Conservation (phyloP, 306 rosid species). For the Erythrophleum fordii region DNA sequence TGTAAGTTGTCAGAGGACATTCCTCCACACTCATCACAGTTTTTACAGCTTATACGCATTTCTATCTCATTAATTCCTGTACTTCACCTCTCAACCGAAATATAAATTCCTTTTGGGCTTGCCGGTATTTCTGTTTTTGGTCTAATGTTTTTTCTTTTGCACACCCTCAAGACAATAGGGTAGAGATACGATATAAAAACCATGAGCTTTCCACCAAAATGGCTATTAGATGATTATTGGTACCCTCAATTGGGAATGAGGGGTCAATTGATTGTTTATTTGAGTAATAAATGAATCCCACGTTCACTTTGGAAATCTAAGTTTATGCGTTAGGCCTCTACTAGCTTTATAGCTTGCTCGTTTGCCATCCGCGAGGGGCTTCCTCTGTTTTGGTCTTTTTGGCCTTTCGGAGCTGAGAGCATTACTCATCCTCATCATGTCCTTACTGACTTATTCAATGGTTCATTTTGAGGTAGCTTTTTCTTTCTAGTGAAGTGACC, state of each 20-base stretch:
- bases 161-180: too few relatives aligned
- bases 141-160: neutral
- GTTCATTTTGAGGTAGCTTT: slow-evolving; percentile 10
- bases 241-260: neutral
- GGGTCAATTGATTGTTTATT: neutral
- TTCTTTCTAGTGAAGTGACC: slow-evolving; percentile 12
- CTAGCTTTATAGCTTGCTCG: slow-evolving; percentile 11
- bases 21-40: too few relatives aligned
- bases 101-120: neutral
- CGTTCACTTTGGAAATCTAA: neutral
- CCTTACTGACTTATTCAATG: slow-evolving; percentile 11
- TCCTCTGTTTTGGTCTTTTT: slow-evolving; percentile 9
- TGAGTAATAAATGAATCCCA: neutral
- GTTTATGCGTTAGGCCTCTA: neutral
- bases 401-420: slow-evolving; percentile 38
- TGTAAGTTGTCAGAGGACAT: too few relatives aligned
- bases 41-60: too few relatives aligned
- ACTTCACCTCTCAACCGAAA: neutral
- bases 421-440: slow-evolving; percentile 5
- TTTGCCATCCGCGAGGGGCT: slow-evolving; percentile 20
- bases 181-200: neutral
- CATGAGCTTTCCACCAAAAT: neutral
- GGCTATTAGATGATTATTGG: neutral
- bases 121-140: neutral
- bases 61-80: too few relatives aligned